Evolutionary conservation across 495 filamentous ascomycete species (phyloP).

Genomic region (Lasiosphaeria miniovina): DNA sequence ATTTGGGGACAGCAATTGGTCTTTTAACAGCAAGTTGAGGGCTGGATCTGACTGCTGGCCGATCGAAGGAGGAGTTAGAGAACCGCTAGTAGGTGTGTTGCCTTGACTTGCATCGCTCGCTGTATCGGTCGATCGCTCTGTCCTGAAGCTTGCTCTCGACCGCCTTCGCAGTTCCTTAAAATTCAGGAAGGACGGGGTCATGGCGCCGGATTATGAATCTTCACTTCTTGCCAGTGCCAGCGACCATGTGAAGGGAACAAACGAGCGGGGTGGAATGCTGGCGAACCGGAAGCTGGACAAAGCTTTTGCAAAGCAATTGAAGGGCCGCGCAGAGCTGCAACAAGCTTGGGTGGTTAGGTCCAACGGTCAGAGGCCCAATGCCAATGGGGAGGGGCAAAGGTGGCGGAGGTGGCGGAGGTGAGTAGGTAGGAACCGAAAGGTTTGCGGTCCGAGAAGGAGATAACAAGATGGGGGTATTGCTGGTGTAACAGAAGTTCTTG

Average conservation of each 20-base stretch:
- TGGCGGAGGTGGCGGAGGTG: not conserved
- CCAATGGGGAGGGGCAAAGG: not conserved
- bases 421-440: not conserved
- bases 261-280: slow-evolving; percentile 1
- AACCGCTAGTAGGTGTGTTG: slow-evolving; percentile 46
- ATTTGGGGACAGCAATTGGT: slow-evolving; percentile 30
- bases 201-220: slow-evolving; percentile 15
- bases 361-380: not conserved
- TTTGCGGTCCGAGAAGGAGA: not conserved
- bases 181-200: slow-evolving; percentile 63
- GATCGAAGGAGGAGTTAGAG: slow-evolving; percentile 45
- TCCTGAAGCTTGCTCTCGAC: slow-evolving; percentile 63
- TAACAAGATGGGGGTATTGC: not conserved
- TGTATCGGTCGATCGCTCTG: slow-evolving; percentile 51
- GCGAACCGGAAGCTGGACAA: not conserved
- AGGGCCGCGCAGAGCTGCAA: not conserved
- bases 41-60: slow-evolving; percentile 44
- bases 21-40: slow-evolving; percentile 45
- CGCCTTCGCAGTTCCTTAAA: slow-evolving; percentile 71
- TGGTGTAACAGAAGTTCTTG: not conserved
- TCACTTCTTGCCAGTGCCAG: not conserved
- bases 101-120: slow-evolving; percentile 47
- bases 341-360: not conserved
- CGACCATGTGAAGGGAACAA: not conserved
- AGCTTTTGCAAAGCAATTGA: not conserved